Evolutionary conservation across 768 basidiomycete genomes (phyloP).

Genomic region (Agrocybe chaxingu): DNA sequence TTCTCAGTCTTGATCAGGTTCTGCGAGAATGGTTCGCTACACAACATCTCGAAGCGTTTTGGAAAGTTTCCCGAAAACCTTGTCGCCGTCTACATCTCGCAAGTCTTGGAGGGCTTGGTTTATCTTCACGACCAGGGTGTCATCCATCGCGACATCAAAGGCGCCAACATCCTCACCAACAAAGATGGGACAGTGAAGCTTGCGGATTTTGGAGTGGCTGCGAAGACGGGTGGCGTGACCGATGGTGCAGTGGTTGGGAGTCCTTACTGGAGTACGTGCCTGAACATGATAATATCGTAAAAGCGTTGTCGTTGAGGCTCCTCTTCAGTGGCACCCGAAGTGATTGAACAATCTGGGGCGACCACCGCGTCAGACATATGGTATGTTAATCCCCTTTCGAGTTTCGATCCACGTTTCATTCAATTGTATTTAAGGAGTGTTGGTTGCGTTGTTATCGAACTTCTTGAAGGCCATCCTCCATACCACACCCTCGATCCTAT

Average conservation of each 20-base stretch:
- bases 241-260: slow-evolving; percentile 96
- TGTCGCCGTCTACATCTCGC: slow-evolving; percentile 94
- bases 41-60: slow-evolving; percentile 93
- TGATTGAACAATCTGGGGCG: slow-evolving; percentile 97
- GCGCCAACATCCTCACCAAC: slow-evolving; percentile 97
- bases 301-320: slow-evolving; percentile 6
- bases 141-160: slow-evolving; percentile 98
- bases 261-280: slow-evolving; percentile 91
- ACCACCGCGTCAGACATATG: slow-evolving; percentile 98
- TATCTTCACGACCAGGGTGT: slow-evolving; percentile 99
- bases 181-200: slow-evolving; percentile 98
- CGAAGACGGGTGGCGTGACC: slow-evolving; percentile 67
- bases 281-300: neutral
- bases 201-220: slow-evolving; percentile 98
- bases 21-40: slow-evolving; percentile 97
- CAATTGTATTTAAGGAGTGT: slow-evolving; percentile 55
- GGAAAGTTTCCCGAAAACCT: slow-evolving; percentile 98
- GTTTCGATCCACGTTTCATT: slow-evolving; percentile 1
- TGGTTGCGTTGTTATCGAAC: slow-evolving; percentile 96
- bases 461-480: slow-evolving; percentile 88
- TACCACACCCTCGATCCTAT: slow-evolving; percentile 96
- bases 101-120: slow-evolving; percentile 91
- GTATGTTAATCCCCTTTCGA: slow-evolving; percentile 16
- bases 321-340: slow-evolving; percentile 88
- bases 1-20: slow-evolving; percentile 46